A percentile compares a stretch with the other conserved stretches of the same genome.
phyloP scores from a whole-genome alignment of 306 rosid genomes.

The Citrullus colocynthis region DNA sequence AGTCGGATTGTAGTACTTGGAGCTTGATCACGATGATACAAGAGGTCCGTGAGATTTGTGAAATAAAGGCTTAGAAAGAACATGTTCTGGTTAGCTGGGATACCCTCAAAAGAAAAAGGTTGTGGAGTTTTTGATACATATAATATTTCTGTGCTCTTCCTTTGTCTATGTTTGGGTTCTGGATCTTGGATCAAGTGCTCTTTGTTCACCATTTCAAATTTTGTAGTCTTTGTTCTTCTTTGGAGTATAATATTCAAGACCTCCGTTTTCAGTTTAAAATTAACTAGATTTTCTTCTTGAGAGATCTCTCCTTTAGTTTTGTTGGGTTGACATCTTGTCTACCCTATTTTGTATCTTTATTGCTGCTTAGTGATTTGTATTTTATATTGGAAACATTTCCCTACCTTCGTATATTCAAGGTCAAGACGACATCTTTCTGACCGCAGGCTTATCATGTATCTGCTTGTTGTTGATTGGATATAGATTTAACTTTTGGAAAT shows the following conservation, averaged over 20 bases:
- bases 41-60: background rate
- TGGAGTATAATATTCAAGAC: too few species aligned
- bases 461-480: background rate
- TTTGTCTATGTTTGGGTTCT: background rate
- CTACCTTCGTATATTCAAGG: too few species aligned
- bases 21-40: background rate
- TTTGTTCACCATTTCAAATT: background rate
- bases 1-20: background rate
- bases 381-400: background rate
- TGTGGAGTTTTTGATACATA: background rate
- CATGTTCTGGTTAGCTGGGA: background rate
- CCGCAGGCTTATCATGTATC: too few species aligned
- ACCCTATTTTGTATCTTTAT: background rate
- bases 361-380: too few species aligned
- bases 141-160: background rate
- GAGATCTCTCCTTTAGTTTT: too few species aligned
- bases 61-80: background rate
- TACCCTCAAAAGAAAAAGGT: background rate
- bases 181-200: background rate
- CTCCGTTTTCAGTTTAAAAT: too few species aligned
- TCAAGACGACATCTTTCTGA: too few species aligned
- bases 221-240: too few species aligned
- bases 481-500: background rate
- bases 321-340: background rate
- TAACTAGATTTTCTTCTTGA: too few species aligned